phyloP scores from a whole-genome alignment of 2,329 filamentous ascomycete species.

The Aspergillus niger region DNA sequence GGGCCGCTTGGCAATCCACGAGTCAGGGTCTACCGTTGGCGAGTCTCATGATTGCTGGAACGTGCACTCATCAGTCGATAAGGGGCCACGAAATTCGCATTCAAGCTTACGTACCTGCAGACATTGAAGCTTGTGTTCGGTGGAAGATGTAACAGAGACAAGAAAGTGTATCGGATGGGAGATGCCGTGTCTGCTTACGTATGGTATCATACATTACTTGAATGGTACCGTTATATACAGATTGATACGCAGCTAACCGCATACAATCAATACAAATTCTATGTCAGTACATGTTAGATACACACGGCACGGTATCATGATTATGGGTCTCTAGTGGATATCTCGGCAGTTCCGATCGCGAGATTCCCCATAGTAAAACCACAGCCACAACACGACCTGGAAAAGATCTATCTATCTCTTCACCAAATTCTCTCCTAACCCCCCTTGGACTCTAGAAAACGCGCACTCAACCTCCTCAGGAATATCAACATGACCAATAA shows the following conservation, averaged over 20 bases:
- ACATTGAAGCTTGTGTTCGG: background rate
- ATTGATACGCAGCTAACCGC: background rate
- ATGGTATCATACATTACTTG: background rate
- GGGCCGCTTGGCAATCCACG: background rate
- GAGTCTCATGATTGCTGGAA: background rate
- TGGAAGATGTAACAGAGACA: background rate
- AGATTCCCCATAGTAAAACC: no score
- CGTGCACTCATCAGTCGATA: background rate
- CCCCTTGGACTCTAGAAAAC: constrained; percentile 25
- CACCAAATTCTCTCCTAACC: background rate
- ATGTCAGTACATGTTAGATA: background rate
- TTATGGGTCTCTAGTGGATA: background rate
- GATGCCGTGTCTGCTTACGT: background rate
- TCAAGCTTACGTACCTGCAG: background rate
- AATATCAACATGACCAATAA: constrained; percentile 49
- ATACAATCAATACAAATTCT: background rate
- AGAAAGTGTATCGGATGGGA: background rate
- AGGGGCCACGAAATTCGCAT: background rate
- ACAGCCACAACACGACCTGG: no score
- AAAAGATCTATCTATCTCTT: background rate
- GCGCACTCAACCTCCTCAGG: constrained; percentile 39
- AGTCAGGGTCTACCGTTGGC: background rate
- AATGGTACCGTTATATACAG: background rate
- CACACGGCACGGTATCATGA: background rate
- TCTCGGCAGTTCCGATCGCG: background rate